Conservation (phyloP, 768 basidiomycete genomes). For the Chlorophyllum brunneum region DNA sequence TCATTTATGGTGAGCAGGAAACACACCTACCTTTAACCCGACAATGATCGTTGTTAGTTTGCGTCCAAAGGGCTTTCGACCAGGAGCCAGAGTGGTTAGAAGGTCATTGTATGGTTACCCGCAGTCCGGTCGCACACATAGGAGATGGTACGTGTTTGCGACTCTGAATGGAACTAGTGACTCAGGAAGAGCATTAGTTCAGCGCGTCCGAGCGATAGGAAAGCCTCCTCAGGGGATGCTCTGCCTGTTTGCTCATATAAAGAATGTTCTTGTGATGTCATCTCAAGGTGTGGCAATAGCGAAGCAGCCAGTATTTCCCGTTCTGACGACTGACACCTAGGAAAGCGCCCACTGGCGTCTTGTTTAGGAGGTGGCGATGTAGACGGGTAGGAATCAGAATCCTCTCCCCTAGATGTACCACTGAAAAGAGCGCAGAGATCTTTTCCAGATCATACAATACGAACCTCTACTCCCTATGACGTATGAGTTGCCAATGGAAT, state of each 20-base stretch:
- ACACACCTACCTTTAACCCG: background rate
- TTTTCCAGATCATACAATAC: slow-evolving; percentile 59
- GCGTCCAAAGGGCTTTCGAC: slow-evolving; percentile 51
- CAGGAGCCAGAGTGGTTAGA: slow-evolving; percentile 49
- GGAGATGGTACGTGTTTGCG: slow-evolving; percentile 53
- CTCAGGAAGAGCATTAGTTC: too few species aligned
- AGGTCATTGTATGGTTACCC: slow-evolving; percentile 60
- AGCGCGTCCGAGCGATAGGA: slow-evolving; percentile 69
- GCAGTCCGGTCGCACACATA: slow-evolving; percentile 73
- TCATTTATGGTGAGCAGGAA: slow-evolving; percentile 59
- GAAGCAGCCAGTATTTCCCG: background rate
- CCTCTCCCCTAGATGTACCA: background rate
- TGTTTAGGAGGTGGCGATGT: slow-evolving; percentile 74
- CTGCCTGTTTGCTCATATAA: slow-evolving; percentile 57
- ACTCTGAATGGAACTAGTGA: too few species aligned
- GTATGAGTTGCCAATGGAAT: slow-evolving; percentile 48
- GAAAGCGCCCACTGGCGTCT: slow-evolving; percentile 60
- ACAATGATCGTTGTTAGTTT: slow-evolving; percentile 35
- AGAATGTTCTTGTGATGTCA: slow-evolving; percentile 72
- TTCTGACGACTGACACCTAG: slow-evolving; percentile 28
- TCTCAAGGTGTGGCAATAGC: slow-evolving; percentile 41
- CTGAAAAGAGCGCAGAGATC: slow-evolving; percentile 41
- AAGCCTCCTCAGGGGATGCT: slow-evolving; percentile 52
- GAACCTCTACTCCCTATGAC: slow-evolving; percentile 50
- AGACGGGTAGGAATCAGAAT: slow-evolving; percentile 53